phyloP scores from a whole-genome alignment of 805 yeast genomes.

The Torulaspora delbrueckii region DNA sequence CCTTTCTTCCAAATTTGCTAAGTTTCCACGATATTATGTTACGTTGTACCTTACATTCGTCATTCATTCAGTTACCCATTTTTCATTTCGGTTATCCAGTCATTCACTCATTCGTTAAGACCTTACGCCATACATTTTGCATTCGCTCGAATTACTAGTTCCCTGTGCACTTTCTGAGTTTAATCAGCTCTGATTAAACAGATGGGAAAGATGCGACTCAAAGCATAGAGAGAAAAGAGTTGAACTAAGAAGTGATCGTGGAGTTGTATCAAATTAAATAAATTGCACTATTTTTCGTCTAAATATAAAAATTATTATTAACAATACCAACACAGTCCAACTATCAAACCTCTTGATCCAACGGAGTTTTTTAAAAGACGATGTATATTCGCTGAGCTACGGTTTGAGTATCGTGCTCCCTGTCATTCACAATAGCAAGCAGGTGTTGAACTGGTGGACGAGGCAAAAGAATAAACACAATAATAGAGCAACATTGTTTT shows the following conservation, averaged over 20 bases:
- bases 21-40: not conserved
- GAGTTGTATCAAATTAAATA: conserved; percentile 13
- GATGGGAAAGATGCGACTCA: not conserved
- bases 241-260: conserved; percentile 8
- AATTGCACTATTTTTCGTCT: conserved; percentile 5
- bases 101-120: conserved; percentile 4
- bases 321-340: not conserved
- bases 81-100: conserved; percentile 1
- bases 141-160: conserved; percentile 4
- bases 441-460: no score
- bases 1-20: not conserved
- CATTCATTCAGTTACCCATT: not conserved
- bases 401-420: no score
- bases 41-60: not conserved
- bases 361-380: not conserved
- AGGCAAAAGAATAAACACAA: no score
- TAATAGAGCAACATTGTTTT: no score
- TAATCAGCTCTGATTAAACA: not conserved
- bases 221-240: not conserved
- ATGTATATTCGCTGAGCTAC: no score
- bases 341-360: not conserved
- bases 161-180: not conserved
- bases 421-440: no score
- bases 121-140: conserved; percentile 3
- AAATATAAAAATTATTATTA: conserved; percentile 2